Percentiles rank a stretch among this genome's conserved stretches.
Conservation (phyloP, 2,329 filamentous ascomycete genomes). For the Claviceps africana region DNA sequence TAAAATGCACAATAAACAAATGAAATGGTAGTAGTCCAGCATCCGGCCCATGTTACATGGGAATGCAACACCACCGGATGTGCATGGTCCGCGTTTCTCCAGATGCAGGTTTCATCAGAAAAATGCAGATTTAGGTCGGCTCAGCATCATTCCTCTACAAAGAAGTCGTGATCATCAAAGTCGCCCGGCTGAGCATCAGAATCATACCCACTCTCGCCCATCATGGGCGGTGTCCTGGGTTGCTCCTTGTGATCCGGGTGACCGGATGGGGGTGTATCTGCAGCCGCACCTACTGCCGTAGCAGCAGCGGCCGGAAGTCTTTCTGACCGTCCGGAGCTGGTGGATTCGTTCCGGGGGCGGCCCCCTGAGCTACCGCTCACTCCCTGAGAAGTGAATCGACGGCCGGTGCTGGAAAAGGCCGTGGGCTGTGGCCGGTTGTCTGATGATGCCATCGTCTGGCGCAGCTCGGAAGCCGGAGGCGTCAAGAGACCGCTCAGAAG, state of each 20-base stretch:
- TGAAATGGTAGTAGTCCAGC: neutral
- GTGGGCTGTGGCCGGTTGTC: conserved; percentile 37
- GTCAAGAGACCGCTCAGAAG: conserved; percentile 75
- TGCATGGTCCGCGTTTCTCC: neutral
- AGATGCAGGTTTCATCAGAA: neutral
- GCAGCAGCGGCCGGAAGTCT: conserved; percentile 19
- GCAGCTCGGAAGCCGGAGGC: conserved; percentile 64
- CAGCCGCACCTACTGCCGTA: conserved; percentile 5
- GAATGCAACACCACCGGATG: neutral
- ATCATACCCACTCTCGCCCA: conserved; percentile 44
- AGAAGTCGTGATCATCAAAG: conserved; percentile 47
- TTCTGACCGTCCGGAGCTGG: conserved; percentile 23
- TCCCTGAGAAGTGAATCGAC: conserved; percentile 38
- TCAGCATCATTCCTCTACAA: conserved; percentile 31
- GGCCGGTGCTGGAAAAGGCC: conserved; percentile 46
- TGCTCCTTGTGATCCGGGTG: conserved; percentile 23
- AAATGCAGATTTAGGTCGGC: neutral
- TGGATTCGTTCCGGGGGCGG: conserved; percentile 17
- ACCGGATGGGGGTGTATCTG: conserved; percentile 27
- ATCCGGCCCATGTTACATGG: neutral
- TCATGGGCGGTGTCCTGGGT: conserved; percentile 48
- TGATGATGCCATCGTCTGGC: conserved; percentile 40
- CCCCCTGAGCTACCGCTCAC: conserved; percentile 9
- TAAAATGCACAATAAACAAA: neutral
- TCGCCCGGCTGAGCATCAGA: conserved; percentile 45